These are phyloP conservation scores for Astragalus membranaceus DNA, from an alignment of 306 rosid genomes.

Conservation along the genomic window DNA sequence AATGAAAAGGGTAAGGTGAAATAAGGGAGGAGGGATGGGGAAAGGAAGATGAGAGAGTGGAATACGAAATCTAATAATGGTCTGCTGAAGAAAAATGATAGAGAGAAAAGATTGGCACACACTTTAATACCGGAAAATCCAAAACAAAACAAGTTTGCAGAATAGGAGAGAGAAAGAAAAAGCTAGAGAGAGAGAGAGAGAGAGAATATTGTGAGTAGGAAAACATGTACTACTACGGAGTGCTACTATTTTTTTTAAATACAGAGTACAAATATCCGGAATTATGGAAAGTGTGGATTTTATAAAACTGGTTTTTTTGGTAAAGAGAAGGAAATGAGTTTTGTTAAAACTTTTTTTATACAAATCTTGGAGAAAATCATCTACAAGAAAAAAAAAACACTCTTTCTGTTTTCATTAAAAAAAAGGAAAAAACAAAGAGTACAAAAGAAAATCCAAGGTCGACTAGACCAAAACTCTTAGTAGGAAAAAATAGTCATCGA, in stretches of 20 bases:
- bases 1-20: neutral
- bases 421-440: too few relatives aligned
- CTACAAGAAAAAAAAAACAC: too few relatives aligned
- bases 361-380: too few relatives aligned
- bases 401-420: too few relatives aligned
- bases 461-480: too few relatives aligned
- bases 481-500: too few relatives aligned
- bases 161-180: constrained; percentile 52
- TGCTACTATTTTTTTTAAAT: neutral
- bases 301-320: too few relatives aligned
- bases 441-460: too few relatives aligned
- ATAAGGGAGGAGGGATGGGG: neutral
- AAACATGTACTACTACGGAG: neutral
- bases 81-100: constrained; percentile 18
- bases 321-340: too few relatives aligned
- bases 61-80: constrained; percentile 47
- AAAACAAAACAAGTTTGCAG: constrained; percentile 73
- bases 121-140: constrained; percentile 44
- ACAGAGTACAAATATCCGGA: too few relatives aligned
- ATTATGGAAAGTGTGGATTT: too few relatives aligned
- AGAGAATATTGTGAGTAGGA: neutral
- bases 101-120: neutral
- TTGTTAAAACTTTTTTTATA: too few relatives aligned
- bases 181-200: constrained; percentile 17
- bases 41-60: constrained; percentile 2